Evolutionary conservation across 441 rosid genomes (phyloP), one percentile per base, ranked within the genome.

Genomic region (Gossypium lobatum): DNA sequence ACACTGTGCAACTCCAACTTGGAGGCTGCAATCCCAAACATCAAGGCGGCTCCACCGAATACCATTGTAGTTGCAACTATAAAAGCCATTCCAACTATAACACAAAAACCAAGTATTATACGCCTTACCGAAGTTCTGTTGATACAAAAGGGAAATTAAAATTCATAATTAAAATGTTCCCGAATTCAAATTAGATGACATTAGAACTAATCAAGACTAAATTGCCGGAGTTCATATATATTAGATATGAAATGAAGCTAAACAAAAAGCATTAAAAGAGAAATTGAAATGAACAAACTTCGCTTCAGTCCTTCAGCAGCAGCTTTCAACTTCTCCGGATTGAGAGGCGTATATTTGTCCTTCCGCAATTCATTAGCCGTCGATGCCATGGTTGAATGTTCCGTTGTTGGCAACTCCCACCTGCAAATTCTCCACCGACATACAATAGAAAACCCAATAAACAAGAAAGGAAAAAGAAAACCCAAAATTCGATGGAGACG

Each of bases 11-110:
- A 58, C 75, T 88, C 86, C 18, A 91, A 83, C 80, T 83, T 92
- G 46, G 94, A 88, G 63, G 79, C 86, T 48, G 88, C 88, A 31
- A 84, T 72, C 73, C 88, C 84, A 74, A 92, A 84, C n/a, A 81
- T 73, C 80, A 88, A 60, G 46, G 91, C 78, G 9, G 90, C 88
- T 42, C 94, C 93, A 64, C 97, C 97, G 80, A 91, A 94, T 66
- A 94, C 84, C 76, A 89, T 18, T 16, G 76, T 80, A 39, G 94
- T 94, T n/a, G 97, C 97, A 34, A 82, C 87, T 62, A 85, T 85
- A 83, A 92, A 94, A 64, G 97, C 98, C 82, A 86, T 91, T 67
- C 95, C 97, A 80, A 89, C 98, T 94, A 74, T 45, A 81, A 59
- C 13, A 20, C 39, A 21, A 52, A 52, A 9, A 52, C 46, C 16